A percentile compares a stretch with the other conserved stretches of the same genome.
phyloP scores from a whole-genome alignment of 106 monocot species.

The Acanthochlamys bracteata region DNA sequence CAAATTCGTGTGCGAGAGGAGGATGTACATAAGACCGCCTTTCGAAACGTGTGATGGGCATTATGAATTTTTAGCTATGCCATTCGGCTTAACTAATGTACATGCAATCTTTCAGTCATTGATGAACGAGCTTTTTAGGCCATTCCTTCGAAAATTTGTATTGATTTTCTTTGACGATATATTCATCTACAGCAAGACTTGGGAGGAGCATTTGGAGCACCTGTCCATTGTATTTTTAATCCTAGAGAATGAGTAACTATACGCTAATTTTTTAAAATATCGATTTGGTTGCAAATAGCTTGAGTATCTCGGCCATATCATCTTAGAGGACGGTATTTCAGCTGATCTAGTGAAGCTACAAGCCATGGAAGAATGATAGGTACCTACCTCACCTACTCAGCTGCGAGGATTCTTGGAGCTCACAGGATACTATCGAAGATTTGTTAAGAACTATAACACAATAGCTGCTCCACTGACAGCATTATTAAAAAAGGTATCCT shows the following conservation, averaged over 20 bases:
- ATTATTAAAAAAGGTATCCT: background rate
- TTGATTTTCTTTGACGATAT: slow-evolving; percentile 7
- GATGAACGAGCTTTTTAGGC: background rate
- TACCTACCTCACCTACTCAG: background rate
- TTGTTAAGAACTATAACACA: background rate
- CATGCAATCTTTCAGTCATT: background rate
- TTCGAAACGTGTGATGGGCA: background rate
- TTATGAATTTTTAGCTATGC: slow-evolving; percentile 5
- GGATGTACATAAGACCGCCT: slow-evolving; percentile 3
- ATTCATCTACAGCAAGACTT: background rate
- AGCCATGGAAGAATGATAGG: background rate
- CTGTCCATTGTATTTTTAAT: background rate
- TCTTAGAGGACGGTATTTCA: background rate
- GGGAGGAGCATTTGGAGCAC: background rate
- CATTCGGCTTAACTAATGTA: slow-evolving; percentile 1
- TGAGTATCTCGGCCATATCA: slow-evolving; percentile 1
- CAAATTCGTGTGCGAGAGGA: background rate
- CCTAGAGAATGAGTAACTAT: background rate
- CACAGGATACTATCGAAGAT: slow-evolving; percentile 3
- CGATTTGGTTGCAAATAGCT: background rate
- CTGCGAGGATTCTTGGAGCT: slow-evolving; percentile 2
- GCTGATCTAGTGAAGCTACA: background rate
- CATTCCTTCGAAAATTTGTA: background rate
- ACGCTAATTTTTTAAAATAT: background rate
- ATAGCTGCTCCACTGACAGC: background rate